These are phyloP conservation scores for Cladosporium sp. DNA, from an alignment of 2,329 filamentous ascomycete genomes.

Conservation along the genomic window DNA sequence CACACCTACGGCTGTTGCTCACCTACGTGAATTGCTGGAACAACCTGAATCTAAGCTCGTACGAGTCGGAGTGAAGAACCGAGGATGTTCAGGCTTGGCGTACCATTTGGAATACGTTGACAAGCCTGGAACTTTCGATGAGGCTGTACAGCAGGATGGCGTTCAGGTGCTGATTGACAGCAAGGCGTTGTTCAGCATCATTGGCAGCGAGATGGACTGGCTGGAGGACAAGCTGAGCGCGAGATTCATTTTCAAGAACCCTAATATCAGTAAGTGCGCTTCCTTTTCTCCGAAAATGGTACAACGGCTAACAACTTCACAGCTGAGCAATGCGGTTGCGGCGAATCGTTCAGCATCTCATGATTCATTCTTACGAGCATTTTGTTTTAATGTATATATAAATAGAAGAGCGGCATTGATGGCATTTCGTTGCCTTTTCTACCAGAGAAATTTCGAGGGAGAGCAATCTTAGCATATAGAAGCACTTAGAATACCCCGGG, in stretches of 20 bases:
- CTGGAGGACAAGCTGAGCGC: constrained; percentile 90
- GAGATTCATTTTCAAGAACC: constrained; percentile 91
- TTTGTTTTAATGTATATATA: constrained; percentile 5
- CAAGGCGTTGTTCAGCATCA: constrained; percentile 96
- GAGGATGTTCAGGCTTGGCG: constrained; percentile 87
- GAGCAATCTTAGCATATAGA: background rate
- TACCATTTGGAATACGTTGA: constrained; percentile 96
- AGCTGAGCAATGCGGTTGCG: constrained; percentile 96
- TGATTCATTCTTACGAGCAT: constrained; percentile 17
- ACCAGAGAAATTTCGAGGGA: background rate
- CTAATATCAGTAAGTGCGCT: constrained; percentile 84
- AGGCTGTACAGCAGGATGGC: constrained; percentile 90
- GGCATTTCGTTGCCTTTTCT: constrained; percentile 19
- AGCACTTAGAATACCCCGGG: constrained; percentile 30
- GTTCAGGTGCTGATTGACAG: constrained; percentile 95
- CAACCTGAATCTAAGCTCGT: constrained; percentile 90
- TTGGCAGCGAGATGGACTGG: constrained; percentile 99
- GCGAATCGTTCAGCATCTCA: constrained; percentile 76
- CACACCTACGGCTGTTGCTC: constrained; percentile 72
- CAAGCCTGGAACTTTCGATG: constrained; percentile 81
- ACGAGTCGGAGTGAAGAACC: constrained; percentile 87
- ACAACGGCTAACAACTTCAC: constrained; percentile 21
- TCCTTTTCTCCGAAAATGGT: background rate
- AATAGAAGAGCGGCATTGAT: constrained; percentile 14
- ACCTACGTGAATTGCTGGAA: constrained; percentile 71